Evolutionary conservation across 2,329 filamentous ascomycete genomes (phyloP), one percentile per base, ranked within the genome.

Genomic region (Colletotrichum sp.): DNA sequence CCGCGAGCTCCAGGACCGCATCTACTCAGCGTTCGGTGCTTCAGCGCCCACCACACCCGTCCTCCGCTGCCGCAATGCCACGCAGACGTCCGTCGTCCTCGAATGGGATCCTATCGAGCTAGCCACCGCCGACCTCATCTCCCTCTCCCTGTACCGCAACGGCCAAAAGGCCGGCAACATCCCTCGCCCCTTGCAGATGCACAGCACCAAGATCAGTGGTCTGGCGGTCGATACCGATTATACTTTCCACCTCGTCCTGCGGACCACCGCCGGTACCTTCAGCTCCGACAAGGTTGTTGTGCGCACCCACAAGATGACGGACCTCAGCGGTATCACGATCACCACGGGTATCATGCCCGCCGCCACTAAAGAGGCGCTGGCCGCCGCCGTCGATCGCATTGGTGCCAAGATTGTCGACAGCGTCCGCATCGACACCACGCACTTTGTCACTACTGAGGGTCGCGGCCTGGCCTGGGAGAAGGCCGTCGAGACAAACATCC

Each of bases 301-400:
- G 75, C 93, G 94, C 82, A 99, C 97, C 62, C 97, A 99, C 88
- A 98, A 98, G 89, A 98, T 99, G 96, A 99, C 96, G 52, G 96
- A 99, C 84, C 89, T 99, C 68, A 96, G 94, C 79, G 97, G 97
- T 75, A 96, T 99, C 84, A 99, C 96, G 28, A 95, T 99, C 80
- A 98, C 96, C 4, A 94, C 96, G 1, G 97, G 97, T 67, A 91
- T 98, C 80, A 90, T 99, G 85, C 95, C 96, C 3, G 89, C 91
- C 9, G 88, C 93, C 69, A 88, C 93, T 71, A 93, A 92, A 82
- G 95, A 98, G 79, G 93, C 90, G 77, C 90, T 99, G 24, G 89
- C 90, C 63, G 90, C 89, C 62, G 95, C 96, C 2, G 92, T 98
- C 44, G 93, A 97, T 81, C 91, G 95, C 79, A 98, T 99, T 80